Percentiles rank a stretch among this genome's conserved stretches.
phyloP scores from a whole-genome alignment of 306 rosid genomes.

The Crotalaria pallida region DNA sequence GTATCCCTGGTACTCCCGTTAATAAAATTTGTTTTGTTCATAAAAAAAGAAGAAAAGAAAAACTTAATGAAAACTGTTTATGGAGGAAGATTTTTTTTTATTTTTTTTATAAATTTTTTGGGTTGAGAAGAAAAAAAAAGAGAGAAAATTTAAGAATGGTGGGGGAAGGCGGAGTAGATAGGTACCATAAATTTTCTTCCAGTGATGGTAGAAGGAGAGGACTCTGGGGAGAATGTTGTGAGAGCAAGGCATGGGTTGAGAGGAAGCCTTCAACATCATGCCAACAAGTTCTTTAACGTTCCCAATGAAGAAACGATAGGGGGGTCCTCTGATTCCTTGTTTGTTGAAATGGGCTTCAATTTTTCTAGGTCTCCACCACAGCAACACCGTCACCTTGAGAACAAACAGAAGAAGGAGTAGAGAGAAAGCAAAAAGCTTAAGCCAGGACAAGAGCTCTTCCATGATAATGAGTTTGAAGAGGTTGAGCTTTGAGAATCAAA shows the following conservation, averaged over 20 bases:
- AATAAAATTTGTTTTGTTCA: no score
- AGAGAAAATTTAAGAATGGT: not conserved
- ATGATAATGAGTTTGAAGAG: no score
- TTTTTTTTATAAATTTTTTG: no score
- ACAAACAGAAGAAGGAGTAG: conserved; percentile 23
- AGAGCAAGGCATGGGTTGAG: conserved; percentile 84
- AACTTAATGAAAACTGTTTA: no score
- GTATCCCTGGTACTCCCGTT: no score
- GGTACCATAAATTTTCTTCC: conserved; percentile 89
- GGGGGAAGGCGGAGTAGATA: not conserved
- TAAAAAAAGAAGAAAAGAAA: no score
- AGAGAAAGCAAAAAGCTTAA: conserved; percentile 34
- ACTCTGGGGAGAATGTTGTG: conserved; percentile 97
- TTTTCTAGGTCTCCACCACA: conserved; percentile 92
- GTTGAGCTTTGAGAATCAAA: not conserved
- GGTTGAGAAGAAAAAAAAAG: no score
- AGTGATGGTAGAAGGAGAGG: conserved; percentile 92
- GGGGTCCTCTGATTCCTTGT: conserved; percentile 95
- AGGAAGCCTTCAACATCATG: conserved; percentile 89
- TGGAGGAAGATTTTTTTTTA: no score
- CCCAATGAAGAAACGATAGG: conserved; percentile 94
- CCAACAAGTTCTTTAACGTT: conserved; percentile 67
- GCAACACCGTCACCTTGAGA: conserved; percentile 37
- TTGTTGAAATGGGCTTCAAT: conserved; percentile 64
- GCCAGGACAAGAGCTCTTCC: conserved; percentile 42